These are phyloP conservation scores for Geosiphon pyriformis DNA, from an alignment of 192 early-diverging fungal genomes.

Conservation along the genomic window DNA sequence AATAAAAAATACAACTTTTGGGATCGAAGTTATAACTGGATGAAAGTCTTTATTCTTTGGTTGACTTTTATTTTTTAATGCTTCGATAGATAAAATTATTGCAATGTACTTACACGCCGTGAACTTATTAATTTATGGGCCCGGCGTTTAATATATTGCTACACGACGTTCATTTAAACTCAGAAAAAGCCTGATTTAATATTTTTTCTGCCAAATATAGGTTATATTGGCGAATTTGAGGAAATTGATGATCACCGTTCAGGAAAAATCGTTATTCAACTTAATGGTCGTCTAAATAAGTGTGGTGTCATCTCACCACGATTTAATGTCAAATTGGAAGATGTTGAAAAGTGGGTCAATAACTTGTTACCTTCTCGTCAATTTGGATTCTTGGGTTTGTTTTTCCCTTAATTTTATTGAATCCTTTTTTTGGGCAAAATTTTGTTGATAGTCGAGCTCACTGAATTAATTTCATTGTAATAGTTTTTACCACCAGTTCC, in stretches of 20 bases:
- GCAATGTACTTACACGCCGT: constrained; percentile 49
- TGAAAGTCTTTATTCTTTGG: constrained; percentile 43
- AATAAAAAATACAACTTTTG: too few species aligned
- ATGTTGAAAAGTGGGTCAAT: constrained; percentile 95
- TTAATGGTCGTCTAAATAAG: constrained; percentile 98
- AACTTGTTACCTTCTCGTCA: constrained; percentile 98
- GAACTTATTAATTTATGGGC: not conserved
- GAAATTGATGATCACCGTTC: constrained; percentile 97
- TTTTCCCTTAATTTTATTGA: not conserved
- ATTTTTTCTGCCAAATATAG: too few species aligned
- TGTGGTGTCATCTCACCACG: constrained; percentile 98
- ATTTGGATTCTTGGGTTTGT: constrained; percentile 86
- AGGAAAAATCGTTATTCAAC: constrained; percentile 97
- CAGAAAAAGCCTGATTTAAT: too few species aligned
- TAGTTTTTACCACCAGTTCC: constrained; percentile 78
- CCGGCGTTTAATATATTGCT: constrained; percentile 19
- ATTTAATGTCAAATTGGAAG: constrained; percentile 92
- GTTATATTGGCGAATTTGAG: constrained; percentile 99
- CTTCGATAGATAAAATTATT: constrained; percentile 54
- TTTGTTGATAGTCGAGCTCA: not conserved
- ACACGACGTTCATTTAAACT: too few species aligned
- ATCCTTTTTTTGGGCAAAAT: too few species aligned
- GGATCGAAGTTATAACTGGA: constrained; percentile 77
- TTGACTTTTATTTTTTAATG: constrained; percentile 66
- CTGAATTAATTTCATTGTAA: not conserved